Base-by-base conservation (phyloP, 805 yeast species). In the Yarrowia sp. region DNA sequence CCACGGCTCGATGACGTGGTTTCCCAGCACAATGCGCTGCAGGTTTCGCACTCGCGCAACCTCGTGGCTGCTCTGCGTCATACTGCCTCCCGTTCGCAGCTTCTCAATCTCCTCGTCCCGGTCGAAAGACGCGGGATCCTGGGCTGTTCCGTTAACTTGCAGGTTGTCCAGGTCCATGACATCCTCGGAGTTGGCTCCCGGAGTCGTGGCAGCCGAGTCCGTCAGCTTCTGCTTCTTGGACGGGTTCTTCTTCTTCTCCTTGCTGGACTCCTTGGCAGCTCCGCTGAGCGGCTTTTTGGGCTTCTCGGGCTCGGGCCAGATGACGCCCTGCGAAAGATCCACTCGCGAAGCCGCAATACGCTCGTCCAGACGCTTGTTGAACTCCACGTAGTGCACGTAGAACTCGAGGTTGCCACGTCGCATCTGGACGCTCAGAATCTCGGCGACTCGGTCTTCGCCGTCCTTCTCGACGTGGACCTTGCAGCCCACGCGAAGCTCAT, bases 1-100 rank as follows among this genome's bases (percentile, higher is more conserved):
- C 99, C 99, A 94, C 1, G 99, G 99, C 72, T 94, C 99, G 60
- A 94, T 90, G 67, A 88, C 88, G 73, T 85, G 90, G 65, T 87
- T 87, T 1, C 99, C 99, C 75, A 94, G 84, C 3, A 90, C 86
- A 5, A 94, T 83, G 61, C 83, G 81, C 49, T 82, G 79, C 65
- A 94, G 79, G 71, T 94, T 94, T 67, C 98, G 81, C 49, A 94
- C 97, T 62, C 94, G 80, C 0, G 98, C 91, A 22, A 93, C 88
- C 70, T 93, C 98, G 62, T 80, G 83, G 62, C 85, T 81, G 68
- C 81, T 82, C 74, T 94, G 99, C 10, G 94, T 88, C 98, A 94
- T 94, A 0, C 98, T 92, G 2, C 99, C 99, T n/a, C 96, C 81
- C 0, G 97, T 91, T 67, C 98, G 80, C 62, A 94, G 79, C 71